These are phyloP conservation scores for Malus asiatica DNA, from an alignment of 306 rosid species.

Conservation along the genomic window DNA sequence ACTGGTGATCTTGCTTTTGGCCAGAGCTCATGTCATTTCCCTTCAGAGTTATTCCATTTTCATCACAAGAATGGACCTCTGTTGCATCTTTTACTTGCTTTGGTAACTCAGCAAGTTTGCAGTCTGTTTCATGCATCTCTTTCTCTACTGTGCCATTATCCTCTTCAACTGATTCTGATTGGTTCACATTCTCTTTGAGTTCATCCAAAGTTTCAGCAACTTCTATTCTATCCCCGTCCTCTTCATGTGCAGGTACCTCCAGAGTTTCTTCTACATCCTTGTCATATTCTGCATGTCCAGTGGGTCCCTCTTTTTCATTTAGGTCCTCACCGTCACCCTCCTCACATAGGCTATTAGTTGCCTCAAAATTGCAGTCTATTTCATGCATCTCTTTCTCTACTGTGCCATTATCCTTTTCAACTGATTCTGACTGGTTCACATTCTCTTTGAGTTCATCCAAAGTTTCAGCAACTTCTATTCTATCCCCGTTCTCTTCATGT, in stretches of 20 bases:
- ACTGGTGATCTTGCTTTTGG: conserved; percentile 27
- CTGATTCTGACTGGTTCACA: conserved; percentile 19
- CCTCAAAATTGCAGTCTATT: conserved; percentile 27
- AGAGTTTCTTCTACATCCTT: conserved; percentile 23
- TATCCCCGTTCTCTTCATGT: conserved; percentile 31
- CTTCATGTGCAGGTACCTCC: conserved; percentile 24
- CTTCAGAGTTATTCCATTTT: conserved; percentile 19
- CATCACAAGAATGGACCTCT: conserved; percentile 13
- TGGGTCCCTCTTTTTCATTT: conserved; percentile 19
- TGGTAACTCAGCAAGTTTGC: conserved; percentile 20
- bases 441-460: conserved; percentile 28
- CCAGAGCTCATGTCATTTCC: conserved; percentile 24
- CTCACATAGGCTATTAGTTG: conserved; percentile 25
- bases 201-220: conserved; percentile 25
- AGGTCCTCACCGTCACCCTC: conserved; percentile 32
- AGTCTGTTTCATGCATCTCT: conserved; percentile 26
- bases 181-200: conserved; percentile 25
- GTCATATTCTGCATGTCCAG: conserved; percentile 10
- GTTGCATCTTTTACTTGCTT: conserved; percentile 29
- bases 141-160: conserved; percentile 25
- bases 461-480: conserved; percentile 15
- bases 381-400: conserved; percentile 26
- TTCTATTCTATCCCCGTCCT: conserved; percentile 22
- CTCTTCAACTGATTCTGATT: conserved; percentile 20
- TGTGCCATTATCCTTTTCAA: conserved; percentile 25